Evolutionary conservation across 352 stramenopile genomes (phyloP).

Genomic region (Thalassiosira livingstoniorum): DNA sequence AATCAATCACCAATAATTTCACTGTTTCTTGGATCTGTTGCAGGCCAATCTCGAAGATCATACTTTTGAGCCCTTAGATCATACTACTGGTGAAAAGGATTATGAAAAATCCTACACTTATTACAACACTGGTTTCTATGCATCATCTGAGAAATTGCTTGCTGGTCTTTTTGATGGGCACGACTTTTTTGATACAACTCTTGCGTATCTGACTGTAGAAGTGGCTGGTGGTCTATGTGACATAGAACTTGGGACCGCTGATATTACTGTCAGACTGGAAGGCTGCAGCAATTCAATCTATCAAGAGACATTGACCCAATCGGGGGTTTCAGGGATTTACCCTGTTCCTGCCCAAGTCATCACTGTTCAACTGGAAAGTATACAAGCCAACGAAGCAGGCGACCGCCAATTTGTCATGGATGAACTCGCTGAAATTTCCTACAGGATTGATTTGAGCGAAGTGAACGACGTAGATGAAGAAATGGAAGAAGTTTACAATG

Average conservation of each 20-base stretch:
- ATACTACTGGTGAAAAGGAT: conserved; percentile 2
- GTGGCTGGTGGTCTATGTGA: conserved; percentile 26
- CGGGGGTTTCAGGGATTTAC: neutral
- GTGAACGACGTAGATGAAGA: neutral
- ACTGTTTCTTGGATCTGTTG: too few relatives aligned
- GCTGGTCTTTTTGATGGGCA: neutral
- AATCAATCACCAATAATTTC: neutral
- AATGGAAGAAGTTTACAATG: neutral
- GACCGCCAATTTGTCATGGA: neutral
- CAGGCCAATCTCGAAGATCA: conserved; percentile 8
- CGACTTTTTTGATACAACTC: conserved; percentile 28
- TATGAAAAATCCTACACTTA: neutral
- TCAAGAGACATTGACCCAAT: conserved; percentile 11
- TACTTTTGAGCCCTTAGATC: conserved; percentile 23
- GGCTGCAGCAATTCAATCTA: conserved; percentile 2
- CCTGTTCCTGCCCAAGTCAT: neutral
- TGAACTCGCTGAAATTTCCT: neutral
- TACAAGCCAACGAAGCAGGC: neutral
- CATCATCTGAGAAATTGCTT: conserved; percentile 1
- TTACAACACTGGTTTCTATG: conserved; percentile 14
- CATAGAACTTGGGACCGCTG: neutral
- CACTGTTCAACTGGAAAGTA: neutral
- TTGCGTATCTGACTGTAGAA: conserved; percentile 8
- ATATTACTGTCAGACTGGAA: conserved; percentile 8
- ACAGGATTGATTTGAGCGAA: neutral